Base-by-base conservation (phyloP, 768 basidiomycete species). In the Gymnopilus dilepis region DNA sequence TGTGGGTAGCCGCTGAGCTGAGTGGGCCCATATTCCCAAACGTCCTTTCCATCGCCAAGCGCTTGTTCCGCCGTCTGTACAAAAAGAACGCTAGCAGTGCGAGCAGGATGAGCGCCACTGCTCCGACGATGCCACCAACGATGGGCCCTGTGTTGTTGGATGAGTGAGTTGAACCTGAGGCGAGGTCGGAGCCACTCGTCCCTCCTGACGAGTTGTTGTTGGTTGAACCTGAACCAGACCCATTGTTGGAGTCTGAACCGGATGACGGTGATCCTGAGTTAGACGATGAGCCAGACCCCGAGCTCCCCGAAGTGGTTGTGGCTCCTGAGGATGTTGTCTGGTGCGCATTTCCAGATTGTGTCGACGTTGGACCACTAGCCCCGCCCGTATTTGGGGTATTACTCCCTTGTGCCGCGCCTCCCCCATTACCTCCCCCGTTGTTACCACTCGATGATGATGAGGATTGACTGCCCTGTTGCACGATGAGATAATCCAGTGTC, bases 401-500 rank as follows among this genome's bases (percentile, higher is more conserved):
- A 55, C 17, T 28, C 43, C 43, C 6, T 41, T 17, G 19, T 21
- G 34, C 15, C 9, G 9, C 15, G 11, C 2, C 34, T 37, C 34
- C 34, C 3, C 34, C 34, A 37, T 15, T 37, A 15, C 15, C 15
- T 11, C 34, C 34, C 11, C 34, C 34, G 15, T 15, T 37, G 34
- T 15, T 37, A 37, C 26, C 9, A 26, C 26, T 12, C 24, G 47
- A 28, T 6, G 47, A 26, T 4, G 43, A 24, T 11, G 6, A 15
- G 6, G 56, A 52, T 22, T 21, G 17, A 15, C 61, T 65, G 0
- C 63, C 69, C 51, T 72, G 70, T 15, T 70, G 61, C 12, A 75
- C 56, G 11, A 70, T 38, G 6, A 74, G 40, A 40, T 71, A 72
- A 43, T 70, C 68, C 11, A 75, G 47, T 4, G 65, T 65, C 19